Evolutionary conservation across 2,329 filamentous ascomycete species (phyloP).

Genomic region (Conoideocrella luteorostrata): DNA sequence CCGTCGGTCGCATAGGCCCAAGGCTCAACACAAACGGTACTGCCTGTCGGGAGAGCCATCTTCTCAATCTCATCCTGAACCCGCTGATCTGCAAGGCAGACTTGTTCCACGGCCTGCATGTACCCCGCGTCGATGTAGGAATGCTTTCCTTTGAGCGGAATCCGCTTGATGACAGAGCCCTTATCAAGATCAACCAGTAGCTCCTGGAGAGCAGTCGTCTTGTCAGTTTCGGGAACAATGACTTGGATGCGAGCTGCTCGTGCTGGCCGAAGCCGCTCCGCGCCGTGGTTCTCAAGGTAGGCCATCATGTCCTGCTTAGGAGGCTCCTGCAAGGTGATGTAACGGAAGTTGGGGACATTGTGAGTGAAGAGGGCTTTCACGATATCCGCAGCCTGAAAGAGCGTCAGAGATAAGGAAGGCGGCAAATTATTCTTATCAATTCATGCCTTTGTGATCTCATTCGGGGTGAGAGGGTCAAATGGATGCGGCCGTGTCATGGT

Average conservation of each 20-base stretch:
- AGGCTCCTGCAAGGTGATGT: conserved; percentile 58
- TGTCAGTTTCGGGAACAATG: conserved; percentile 15
- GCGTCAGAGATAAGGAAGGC: too few species aligned
- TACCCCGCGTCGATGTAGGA: conserved; percentile 41
- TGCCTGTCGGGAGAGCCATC: conserved; percentile 37
- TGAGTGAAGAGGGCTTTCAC: conserved; percentile 16
- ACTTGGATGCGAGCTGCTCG: conserved; percentile 38
- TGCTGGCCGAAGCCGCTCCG: conserved; percentile 33
- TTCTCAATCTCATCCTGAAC: conserved; percentile 37
- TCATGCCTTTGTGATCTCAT: too few species aligned
- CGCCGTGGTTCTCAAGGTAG: conserved; percentile 53
- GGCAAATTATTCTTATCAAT: too few species aligned
- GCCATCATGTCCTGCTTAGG: conserved; percentile 50
- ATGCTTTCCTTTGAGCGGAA: conserved; percentile 29
- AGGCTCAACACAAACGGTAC: conserved; percentile 42
- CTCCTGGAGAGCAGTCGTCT: conserved; percentile 11
- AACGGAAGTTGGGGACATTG: conserved; percentile 39
- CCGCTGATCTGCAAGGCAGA: conserved; percentile 34
- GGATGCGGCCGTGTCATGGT: too few species aligned
- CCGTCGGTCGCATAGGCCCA: conserved; percentile 52
- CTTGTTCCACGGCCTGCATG: conserved; percentile 41
- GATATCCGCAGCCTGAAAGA: conserved; percentile 16
- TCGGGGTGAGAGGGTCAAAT: too few species aligned
- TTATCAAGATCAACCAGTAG: conserved; percentile 22
- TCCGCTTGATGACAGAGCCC: conserved; percentile 5